Evolutionary conservation across 2,329 filamentous ascomycete species (phyloP).

Genomic region (Ascochyta pisi): DNA sequence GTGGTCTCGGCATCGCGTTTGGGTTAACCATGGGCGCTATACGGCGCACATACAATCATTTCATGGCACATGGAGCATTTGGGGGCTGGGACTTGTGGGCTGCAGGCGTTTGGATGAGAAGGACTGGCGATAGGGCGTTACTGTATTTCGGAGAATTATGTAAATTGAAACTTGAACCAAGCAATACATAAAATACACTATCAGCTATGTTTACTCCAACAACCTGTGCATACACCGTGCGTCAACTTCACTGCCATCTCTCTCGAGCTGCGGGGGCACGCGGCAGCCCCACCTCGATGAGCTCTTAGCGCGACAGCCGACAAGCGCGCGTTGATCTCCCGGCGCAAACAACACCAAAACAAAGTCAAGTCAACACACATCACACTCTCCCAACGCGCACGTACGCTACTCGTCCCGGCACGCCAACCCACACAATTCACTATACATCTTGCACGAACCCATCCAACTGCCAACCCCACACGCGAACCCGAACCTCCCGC

Average conservation of each 20-base stretch:
- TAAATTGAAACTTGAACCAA: not conserved
- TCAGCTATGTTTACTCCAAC: not conserved
- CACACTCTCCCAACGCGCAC: not conserved
- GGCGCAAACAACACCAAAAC: conserved; percentile 28
- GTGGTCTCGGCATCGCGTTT: not conserved
- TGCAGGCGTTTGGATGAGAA: conserved; percentile 1
- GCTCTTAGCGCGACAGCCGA: conserved; percentile 4
- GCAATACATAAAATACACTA: not conserved
- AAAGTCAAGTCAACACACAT: conserved; percentile 16
- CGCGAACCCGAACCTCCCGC: not conserved
- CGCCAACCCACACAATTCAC: not conserved
- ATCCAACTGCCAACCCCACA: not conserved
- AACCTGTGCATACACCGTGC: not conserved
- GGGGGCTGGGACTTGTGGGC: not conserved
- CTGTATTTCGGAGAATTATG: not conserved
- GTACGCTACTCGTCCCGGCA: not conserved
- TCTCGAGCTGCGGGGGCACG: not conserved
- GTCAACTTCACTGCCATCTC: not conserved
- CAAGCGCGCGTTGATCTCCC: conserved; percentile 28
- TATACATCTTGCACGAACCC: not conserved
- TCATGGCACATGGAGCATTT: conserved; percentile 2
- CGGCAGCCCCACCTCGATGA: conserved; percentile 2
- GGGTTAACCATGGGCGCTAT: not conserved
- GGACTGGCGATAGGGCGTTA: conserved; percentile 4
- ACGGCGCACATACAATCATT: conserved; percentile 1